phyloP scores from a whole-genome alignment of 768 basidiomycete genomes.

The Podaxis mareebaensis region DNA sequence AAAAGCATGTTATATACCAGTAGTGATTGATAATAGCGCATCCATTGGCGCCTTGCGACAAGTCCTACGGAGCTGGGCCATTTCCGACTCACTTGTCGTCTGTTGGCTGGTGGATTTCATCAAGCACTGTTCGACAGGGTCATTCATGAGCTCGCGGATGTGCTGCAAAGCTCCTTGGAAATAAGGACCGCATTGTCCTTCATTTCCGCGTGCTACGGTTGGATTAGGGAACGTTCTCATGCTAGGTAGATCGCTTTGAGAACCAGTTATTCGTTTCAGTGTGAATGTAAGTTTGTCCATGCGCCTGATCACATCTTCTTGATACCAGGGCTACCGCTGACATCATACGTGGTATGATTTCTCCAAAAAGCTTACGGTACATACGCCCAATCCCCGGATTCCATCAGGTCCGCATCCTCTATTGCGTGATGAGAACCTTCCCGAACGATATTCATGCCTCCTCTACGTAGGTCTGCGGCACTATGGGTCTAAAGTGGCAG shows the following conservation, averaged over 20 bases:
- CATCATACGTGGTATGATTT: slow-evolving; percentile 5
- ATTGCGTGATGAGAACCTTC: not conserved
- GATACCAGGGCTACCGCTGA: not conserved
- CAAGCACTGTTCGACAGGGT: not conserved
- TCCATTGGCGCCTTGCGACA: not conserved
- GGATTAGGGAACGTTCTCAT: not conserved
- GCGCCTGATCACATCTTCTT: not conserved
- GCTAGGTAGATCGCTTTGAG: not conserved
- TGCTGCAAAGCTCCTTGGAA: slow-evolving; percentile 3
- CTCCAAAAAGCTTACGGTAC: slow-evolving; percentile 5
- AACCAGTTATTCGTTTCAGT: not conserved
- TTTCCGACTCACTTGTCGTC: not conserved
- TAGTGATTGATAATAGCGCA: not conserved
- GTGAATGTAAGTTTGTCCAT: not conserved
- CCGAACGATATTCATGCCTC: not conserved
- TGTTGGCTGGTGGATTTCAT: not conserved
- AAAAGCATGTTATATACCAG: not conserved
- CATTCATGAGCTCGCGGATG: not conserved
- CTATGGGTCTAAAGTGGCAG: not conserved
- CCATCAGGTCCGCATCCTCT: not conserved
- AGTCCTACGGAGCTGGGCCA: not conserved
- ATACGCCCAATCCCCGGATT: slow-evolving; percentile 7
- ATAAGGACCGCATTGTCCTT: not conserved
- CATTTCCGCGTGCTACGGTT: slow-evolving; percentile 7
- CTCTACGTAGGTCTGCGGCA: not conserved